These are phyloP conservation scores for Stygiomarasmius scandens DNA, from an alignment of 1,284 basidiomycete genomes.

Conservation along the genomic window DNA sequence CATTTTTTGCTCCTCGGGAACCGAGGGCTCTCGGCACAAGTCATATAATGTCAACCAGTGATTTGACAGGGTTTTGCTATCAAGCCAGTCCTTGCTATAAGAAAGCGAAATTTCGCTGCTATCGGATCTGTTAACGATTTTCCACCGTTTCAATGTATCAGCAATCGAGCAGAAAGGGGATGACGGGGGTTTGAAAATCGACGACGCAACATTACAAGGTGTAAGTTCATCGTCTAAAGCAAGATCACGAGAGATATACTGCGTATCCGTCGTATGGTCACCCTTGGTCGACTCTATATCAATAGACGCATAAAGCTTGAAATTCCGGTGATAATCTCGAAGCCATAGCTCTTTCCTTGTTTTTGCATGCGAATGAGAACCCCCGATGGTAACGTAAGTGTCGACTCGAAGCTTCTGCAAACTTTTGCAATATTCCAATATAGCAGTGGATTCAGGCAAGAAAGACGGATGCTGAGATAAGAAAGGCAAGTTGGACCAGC, in stretches of 20 bases:
- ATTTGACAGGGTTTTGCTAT: neutral
- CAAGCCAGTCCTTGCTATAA: neutral
- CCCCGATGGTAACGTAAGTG: neutral
- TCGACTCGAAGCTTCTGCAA: neutral
- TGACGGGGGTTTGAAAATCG: neutral
- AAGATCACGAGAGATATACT: neutral
- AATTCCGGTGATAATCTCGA: neutral
- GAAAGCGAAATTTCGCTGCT: neutral
- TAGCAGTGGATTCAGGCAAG: slow-evolving; percentile 13
- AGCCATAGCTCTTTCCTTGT: neutral
- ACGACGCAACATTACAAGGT: neutral
- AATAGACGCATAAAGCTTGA: neutral
- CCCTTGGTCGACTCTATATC: neutral
- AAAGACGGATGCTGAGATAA: slow-evolving; percentile 20
- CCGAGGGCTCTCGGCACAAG: neutral
- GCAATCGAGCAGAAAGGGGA: neutral
- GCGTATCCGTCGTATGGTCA: neutral
- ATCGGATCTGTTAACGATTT: neutral
- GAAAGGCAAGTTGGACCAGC: slow-evolving; percentile 37
- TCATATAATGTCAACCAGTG: neutral
- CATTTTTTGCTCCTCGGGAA: neutral
- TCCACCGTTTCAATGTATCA: neutral
- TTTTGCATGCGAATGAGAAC: neutral
- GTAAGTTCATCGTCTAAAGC: neutral
- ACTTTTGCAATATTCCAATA: neutral